Evolutionary conservation across 768 basidiomycete genomes (phyloP), one percentile per base, ranked within the genome.

Genomic region (Kwoniella sp.): DNA sequence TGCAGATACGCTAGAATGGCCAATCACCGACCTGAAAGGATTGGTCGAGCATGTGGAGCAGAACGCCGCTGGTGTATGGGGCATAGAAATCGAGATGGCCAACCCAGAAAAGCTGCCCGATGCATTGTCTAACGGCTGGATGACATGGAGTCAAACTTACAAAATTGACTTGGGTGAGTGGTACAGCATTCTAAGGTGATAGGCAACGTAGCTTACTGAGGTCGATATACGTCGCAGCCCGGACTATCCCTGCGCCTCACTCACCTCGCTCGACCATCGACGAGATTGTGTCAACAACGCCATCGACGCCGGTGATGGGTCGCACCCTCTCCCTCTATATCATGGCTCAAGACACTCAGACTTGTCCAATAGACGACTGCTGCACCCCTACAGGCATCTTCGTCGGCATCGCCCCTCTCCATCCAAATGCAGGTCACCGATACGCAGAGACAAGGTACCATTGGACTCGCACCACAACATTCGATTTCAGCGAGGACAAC

Each of bases 401-500:
- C 83, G 85, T 86, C 15, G 89, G 87, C 13, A 87, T 91, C 65
- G 89, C 87, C 72, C 87, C 85, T 52, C 85, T 86, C 68, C 85
- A 86, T 62, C 85, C 87, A 67, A 83, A 85, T 54, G 79, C 82
- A 12, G 89, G 89, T 5, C 85, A 87, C 71, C 84, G 87, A 12
- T 86, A 87, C 4, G 86, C 87, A 0, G 86, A 88, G 17, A 82
- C 87, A 30, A 86, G 89, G 47, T 91, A 89, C 88, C 82, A 87
- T 26, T 91, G 89, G 89, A 87, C 89, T 62, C 82, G 81, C 60
- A 89, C 88, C 86, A 86, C 89, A 65, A 87, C 89, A 65, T 90
- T 86, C 86, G 83, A 85, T 1, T 91, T 90, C 81, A 82, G 89
- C 48, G 84, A 84, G 56, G 88, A 88, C 58, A 86, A 85, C 58